Base-by-base conservation (phyloP, 176 grass and related monocot genomes). In the Carex parvula region DNA sequence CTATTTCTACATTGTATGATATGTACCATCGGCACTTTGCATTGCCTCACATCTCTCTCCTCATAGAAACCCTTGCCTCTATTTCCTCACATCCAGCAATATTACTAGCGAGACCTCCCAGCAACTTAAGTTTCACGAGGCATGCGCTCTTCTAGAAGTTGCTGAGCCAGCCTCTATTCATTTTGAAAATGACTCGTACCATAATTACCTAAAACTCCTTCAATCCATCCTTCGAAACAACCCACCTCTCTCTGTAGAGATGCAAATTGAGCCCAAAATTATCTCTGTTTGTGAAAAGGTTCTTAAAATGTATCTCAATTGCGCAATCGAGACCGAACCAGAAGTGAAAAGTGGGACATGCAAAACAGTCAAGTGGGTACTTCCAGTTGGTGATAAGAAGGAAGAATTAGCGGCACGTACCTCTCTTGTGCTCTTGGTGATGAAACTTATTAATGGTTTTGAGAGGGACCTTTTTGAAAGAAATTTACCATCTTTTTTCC, bases 101-200 rank as follows among this genome's bases (percentile, higher is more conserved):
- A 83, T 99, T 82, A 92, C 72, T 80, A 86, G 64, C 57, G 93
- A 93, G 82, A 85, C 84, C 80, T 60, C 66, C 9, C 79, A 93
- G 58, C 89, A 86, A 75, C 50, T 41, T 11, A 93, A 99, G 54
- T 87, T 99, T 22, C 91, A 95, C 26, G 89, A 93, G 82, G 89
- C 88, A 81, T 95, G 96, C 78, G 92, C 85, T 53, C 88, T 95
- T 83, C 84, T 95, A 86, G 93, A 99, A 80, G 86, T 94, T 78
- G 86, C 92, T 76, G 96, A 93, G 70, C 96, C 93, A 20, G 89
- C 88, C 39, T 55, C 94, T 52, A 86, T 99, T 48, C 96, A 93
- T 86, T 95, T 99, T 2, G 96, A 99, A 88, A 99, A 93, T 56
- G 93, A 99, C 33, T 90, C 96, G 60, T 95, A 94, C 85, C 91